phyloP scores from a whole-genome alignment of 208 protist species.

The Leptomonas pyrrhocoris region DNA sequence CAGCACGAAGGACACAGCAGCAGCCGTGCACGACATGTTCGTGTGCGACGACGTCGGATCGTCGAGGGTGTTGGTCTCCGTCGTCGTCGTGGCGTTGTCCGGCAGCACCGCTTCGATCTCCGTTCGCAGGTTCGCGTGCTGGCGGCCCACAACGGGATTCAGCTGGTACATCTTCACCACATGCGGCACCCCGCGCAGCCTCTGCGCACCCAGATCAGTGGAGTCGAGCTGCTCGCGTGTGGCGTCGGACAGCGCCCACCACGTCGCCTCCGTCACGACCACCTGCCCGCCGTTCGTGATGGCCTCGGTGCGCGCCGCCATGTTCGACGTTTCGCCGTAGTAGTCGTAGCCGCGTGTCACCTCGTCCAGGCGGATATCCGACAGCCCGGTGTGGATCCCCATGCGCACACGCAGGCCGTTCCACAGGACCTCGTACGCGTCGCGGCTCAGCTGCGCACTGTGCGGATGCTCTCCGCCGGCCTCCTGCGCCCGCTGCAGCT shows the following conservation, averaged over 20 bases:
- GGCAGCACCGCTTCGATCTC: slow-evolving; percentile 46
- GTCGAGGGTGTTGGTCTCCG: slow-evolving; percentile 13
- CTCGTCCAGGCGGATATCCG: slow-evolving; percentile 63
- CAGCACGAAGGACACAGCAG: slow-evolving; percentile 34
- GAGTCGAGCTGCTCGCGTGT: slow-evolving; percentile 32
- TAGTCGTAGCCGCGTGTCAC: slow-evolving; percentile 78
- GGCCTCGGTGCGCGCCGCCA: slow-evolving; percentile 78
- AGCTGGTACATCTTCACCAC: slow-evolving; percentile 69
- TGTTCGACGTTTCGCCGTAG: slow-evolving; percentile 87
- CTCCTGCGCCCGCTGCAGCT: slow-evolving; percentile 33
- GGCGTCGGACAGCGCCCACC: slow-evolving; percentile 37
- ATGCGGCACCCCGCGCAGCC: slow-evolving; percentile 60
- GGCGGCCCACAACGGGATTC: slow-evolving; percentile 48
- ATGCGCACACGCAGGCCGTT: slow-evolving; percentile 59
- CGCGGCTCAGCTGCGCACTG: slow-evolving; percentile 36
- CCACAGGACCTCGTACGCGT: slow-evolving; percentile 46
- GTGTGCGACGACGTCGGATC: slow-evolving; percentile 31
- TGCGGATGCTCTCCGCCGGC: slow-evolving; percentile 24
- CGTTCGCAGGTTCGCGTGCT: slow-evolving; percentile 47
- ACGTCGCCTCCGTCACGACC: slow-evolving; percentile 48
- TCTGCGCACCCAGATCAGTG: slow-evolving; percentile 37
- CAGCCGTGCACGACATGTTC: slow-evolving; percentile 22
- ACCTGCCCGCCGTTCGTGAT: slow-evolving; percentile 81
- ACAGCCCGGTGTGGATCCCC: slow-evolving; percentile 68
- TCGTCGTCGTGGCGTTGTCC: slow-evolving; percentile 25